Evolutionary conservation across 2,329 filamentous ascomycete genomes (phyloP).

Genomic region (Venturiaceae sp.): DNA sequence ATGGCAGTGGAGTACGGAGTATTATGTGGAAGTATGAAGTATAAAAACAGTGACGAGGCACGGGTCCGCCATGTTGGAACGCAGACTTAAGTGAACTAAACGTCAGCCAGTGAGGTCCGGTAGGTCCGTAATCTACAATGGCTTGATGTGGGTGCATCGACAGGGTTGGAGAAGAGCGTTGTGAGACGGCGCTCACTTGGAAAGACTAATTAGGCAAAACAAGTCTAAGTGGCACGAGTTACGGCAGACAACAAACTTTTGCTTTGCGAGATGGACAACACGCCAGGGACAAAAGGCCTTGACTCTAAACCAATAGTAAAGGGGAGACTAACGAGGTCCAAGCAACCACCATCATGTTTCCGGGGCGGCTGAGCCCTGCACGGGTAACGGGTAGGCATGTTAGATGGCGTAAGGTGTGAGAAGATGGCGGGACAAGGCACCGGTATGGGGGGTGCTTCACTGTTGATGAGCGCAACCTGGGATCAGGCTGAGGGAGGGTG

Average conservation of each 20-base stretch:
- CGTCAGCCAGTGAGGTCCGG: conserved; percentile 2
- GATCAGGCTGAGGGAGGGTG: background rate
- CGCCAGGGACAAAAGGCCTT: background rate
- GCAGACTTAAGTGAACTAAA: conserved; percentile 1
- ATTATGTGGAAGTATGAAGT: background rate
- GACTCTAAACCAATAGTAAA: conserved; percentile 1
- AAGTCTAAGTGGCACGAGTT: conserved; percentile 5
- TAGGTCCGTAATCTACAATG: background rate
- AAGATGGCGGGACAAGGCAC: conserved; percentile 3
- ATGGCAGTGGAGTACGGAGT: background rate
- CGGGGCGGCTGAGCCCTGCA: conserved; percentile 6
- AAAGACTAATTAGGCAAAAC: conserved; percentile 6
- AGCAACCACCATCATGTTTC: background rate
- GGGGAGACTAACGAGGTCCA: background rate
- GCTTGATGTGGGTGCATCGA: conserved; percentile 1
- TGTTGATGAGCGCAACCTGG: background rate
- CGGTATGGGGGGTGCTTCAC: background rate
- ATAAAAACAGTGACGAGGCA: background rate
- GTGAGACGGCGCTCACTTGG: conserved; percentile 2
- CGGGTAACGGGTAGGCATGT: background rate
- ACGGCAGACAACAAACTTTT: conserved; percentile 1
- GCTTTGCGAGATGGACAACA: background rate
- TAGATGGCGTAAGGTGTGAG: conserved; percentile 6
- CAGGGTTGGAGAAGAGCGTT: background rate
- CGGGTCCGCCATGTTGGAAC: background rate